Percentiles rank a stretch among this genome's conserved stretches.
These are phyloP conservation scores for Blastobotrys capitulatus DNA, from an alignment of 1,139 yeast genomes.

Conservation along the genomic window DNA sequence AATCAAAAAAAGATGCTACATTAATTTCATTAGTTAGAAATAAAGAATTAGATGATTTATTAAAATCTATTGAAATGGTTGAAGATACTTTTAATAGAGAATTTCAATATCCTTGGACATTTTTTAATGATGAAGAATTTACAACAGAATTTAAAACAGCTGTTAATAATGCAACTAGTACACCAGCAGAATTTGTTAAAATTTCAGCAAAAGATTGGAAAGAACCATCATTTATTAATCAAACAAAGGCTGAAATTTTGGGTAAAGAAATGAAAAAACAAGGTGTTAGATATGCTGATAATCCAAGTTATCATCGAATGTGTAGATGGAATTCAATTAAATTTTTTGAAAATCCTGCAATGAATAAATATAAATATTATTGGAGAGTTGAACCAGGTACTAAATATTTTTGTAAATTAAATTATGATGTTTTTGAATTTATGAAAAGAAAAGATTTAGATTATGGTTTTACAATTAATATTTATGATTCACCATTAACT, in stretches of 20 bases:
- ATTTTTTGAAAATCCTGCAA: conserved; percentile 57
- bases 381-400: conserved; percentile 84
- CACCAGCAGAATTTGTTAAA: conserved; percentile 53
- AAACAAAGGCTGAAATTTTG: conserved; percentile 33
- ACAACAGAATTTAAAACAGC: conserved; percentile 46
- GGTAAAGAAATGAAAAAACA: conserved; percentile 40
- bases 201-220: conserved; percentile 55
- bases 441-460: conserved; percentile 58
- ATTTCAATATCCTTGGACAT: conserved; percentile 75
- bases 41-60: conserved; percentile 47
- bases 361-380: conserved; percentile 53
- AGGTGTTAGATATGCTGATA: conserved; percentile 58
- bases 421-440: conserved; percentile 73
- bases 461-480: conserved; percentile 63
- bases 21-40: conserved; percentile 66
- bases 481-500: conserved; percentile 65
- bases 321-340: conserved; percentile 66
- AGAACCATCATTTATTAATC: conserved; percentile 55
- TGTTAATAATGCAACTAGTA: conserved; percentile 41
- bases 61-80: conserved; percentile 49
- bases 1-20: conserved; percentile 49
- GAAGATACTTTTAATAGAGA: conserved; percentile 62
- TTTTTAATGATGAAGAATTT: conserved; percentile 67
- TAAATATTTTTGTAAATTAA: conserved; percentile 56
- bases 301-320: conserved; percentile 70